phyloP scores from a whole-genome alignment of 2,329 filamentous ascomycete genomes.

The Colletotrichum gigasporum region DNA sequence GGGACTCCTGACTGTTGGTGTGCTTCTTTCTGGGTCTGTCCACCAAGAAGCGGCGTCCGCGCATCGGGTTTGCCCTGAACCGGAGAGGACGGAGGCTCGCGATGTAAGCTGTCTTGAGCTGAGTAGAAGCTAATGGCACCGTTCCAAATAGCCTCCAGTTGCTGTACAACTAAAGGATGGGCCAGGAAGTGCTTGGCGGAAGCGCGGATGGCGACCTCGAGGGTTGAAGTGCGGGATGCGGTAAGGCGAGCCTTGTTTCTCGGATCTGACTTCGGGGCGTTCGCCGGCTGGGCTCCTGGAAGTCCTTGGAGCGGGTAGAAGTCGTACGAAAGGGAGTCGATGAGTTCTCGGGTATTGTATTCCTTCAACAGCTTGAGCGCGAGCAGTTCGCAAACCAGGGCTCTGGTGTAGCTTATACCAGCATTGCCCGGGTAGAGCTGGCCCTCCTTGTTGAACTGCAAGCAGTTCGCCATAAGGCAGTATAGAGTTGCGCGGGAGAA shows the following conservation, averaged over 20 bases:
- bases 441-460: conserved; percentile 91
- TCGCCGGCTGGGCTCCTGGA: conserved; percentile 54
- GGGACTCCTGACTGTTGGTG: conserved; percentile 44
- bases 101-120: conserved; percentile 84
- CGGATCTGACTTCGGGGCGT: conserved; percentile 46
- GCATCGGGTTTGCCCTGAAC: conserved; percentile 48
- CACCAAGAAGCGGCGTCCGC: conserved; percentile 62
- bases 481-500: conserved; percentile 89
- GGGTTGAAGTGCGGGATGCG: conserved; percentile 83
- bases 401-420: conserved; percentile 83
- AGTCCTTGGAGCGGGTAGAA: conserved; percentile 92
- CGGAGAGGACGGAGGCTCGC: conserved; percentile 53
- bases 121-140: conserved; percentile 96
- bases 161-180: conserved; percentile 90
- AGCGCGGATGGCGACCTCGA: conserved; percentile 92
- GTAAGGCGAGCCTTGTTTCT: conserved; percentile 59
- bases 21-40: conserved; percentile 41
- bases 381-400: conserved; percentile 88
- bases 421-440: conserved; percentile 84
- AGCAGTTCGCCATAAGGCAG: conserved; percentile 89
- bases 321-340: conserved; percentile 94
- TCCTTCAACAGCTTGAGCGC: conserved; percentile 91
- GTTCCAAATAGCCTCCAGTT: conserved; percentile 97
- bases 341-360: conserved; percentile 87
- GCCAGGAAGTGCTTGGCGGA: conserved; percentile 93